Percentiles rank a stretch among this genome's conserved stretches.
These are phyloP conservation scores for Hyparrhenia diplandra DNA, from an alignment of 176 grass and related monocot species.

Conservation along the genomic window DNA sequence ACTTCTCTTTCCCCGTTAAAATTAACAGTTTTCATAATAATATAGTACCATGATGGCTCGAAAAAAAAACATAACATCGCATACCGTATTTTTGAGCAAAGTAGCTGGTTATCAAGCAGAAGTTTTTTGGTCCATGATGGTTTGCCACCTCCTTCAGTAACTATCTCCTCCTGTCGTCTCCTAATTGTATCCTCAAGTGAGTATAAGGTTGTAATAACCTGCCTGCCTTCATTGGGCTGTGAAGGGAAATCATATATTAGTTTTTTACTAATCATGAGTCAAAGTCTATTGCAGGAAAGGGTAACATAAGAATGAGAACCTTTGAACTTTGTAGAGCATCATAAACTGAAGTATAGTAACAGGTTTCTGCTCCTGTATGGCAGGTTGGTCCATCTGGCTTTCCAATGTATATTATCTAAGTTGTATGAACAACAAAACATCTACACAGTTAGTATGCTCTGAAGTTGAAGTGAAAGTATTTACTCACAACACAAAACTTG, in stretches of 20 bases:
- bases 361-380: slow-evolving; percentile 87
- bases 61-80: slow-evolving; percentile 7
- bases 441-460: neutral
- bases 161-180: slow-evolving; percentile 65
- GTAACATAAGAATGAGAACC: slow-evolving; percentile 35
- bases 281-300: neutral
- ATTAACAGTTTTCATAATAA: no score
- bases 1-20: neutral
- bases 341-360: slow-evolving; percentile 79
- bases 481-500: slow-evolving; percentile 21
- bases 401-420: slow-evolving; percentile 91
- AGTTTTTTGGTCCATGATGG: slow-evolving; percentile 91
- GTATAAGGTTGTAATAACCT: slow-evolving; percentile 57
- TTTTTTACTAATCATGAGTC: neutral
- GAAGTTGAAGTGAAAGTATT: neutral
- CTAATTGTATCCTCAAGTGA: slow-evolving; percentile 76
- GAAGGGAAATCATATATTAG: neutral
- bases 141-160: slow-evolving; percentile 43
- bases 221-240: slow-evolving; percentile 37
- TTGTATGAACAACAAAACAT: neutral
- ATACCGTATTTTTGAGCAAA: slow-evolving; percentile 87
- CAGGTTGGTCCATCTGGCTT: slow-evolving; percentile 93
- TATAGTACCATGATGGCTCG: no score
- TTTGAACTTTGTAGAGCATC: slow-evolving; percentile 57
- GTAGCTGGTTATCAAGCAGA: slow-evolving; percentile 56